Percentiles rank a stretch among this genome's conserved stretches.
These are phyloP conservation scores for Malassezia equina DNA, from an alignment of 1,284 basidiomycete species.

Conservation along the genomic window DNA sequence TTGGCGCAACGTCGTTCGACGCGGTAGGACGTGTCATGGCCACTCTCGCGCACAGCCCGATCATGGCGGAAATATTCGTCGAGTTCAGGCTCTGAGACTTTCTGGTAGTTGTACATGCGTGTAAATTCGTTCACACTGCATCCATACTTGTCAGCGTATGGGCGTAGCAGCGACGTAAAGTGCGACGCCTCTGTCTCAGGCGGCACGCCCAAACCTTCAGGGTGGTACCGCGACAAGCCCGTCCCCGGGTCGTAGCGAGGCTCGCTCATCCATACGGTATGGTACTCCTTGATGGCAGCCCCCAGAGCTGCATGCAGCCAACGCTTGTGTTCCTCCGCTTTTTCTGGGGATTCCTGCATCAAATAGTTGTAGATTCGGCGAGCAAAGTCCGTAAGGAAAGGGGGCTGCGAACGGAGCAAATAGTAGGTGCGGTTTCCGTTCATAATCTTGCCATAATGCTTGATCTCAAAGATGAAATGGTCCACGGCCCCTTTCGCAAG, in stretches of 20 bases:
- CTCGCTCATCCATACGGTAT: slow-evolving; percentile 87
- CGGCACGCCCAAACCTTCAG: slow-evolving; percentile 87
- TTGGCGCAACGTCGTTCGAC: slow-evolving; percentile 88
- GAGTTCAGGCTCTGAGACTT: slow-evolving; percentile 72
- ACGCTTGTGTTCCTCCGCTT: slow-evolving; percentile 58
- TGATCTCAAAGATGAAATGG: slow-evolving; percentile 98
- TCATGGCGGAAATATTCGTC: slow-evolving; percentile 98
- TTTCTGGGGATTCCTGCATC: background rate
- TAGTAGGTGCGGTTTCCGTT: slow-evolving; percentile 54
- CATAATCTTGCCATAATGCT: slow-evolving; percentile 73
- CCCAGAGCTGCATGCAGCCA: slow-evolving; percentile 93
- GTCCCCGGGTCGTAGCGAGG: slow-evolving; percentile 86
- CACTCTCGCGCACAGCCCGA: slow-evolving; percentile 68
- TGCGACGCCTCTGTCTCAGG: slow-evolving; percentile 97
- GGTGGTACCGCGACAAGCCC: slow-evolving; percentile 83
- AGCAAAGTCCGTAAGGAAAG: slow-evolving; percentile 96
- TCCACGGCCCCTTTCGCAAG: slow-evolving; percentile 96
- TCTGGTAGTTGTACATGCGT: slow-evolving; percentile 81
- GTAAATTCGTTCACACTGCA: slow-evolving; percentile 95
- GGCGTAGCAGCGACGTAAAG: slow-evolving; percentile 92
- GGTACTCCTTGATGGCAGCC: slow-evolving; percentile 96
- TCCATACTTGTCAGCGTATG: slow-evolving; percentile 82
- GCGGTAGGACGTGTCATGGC: slow-evolving; percentile 94
- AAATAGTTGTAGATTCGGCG: slow-evolving; percentile 68
- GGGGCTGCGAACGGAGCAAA: slow-evolving; percentile 87